Conservation (phyloP, 2,329 filamentous ascomycete species). For the Hypoxylon rubiginosum region DNA sequence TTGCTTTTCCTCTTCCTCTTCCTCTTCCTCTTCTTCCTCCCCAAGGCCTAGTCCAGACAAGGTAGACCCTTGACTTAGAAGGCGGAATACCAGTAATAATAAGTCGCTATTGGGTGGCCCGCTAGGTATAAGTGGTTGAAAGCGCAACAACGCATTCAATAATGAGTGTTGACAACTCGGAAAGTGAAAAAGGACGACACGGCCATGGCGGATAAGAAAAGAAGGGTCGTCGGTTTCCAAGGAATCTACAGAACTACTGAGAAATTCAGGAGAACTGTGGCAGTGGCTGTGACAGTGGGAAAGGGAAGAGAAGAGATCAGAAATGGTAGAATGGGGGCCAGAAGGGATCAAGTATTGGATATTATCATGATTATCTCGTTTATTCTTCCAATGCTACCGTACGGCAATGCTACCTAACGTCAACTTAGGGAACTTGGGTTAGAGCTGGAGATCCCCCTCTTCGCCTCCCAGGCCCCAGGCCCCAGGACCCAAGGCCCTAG, state of each 20-base stretch:
- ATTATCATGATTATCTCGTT: slow-evolving; percentile 41
- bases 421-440: slow-evolving; percentile 17
- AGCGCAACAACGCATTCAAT: slow-evolving; percentile 21
- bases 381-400: slow-evolving; percentile 40
- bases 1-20: slow-evolving; percentile 31
- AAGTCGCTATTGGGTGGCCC: slow-evolving; percentile 5
- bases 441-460: slow-evolving; percentile 33
- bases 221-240: slow-evolving; percentile 13
- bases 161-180: slow-evolving; percentile 27
- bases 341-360: slow-evolving; percentile 32
- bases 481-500: neutral
- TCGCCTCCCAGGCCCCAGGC: slow-evolving; percentile 3
- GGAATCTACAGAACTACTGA: neutral
- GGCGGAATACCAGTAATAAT: slow-evolving; percentile 14
- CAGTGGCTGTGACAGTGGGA: slow-evolving; percentile 11
- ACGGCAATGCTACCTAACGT: slow-evolving; percentile 24
- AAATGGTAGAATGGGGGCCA: slow-evolving; percentile 39
- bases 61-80: slow-evolving; percentile 36
- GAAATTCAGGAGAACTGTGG: slow-evolving; percentile 13
- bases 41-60: slow-evolving; percentile 30
- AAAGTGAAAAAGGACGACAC: slow-evolving; percentile 27
- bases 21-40: slow-evolving; percentile 30
- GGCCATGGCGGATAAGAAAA: slow-evolving; percentile 21
- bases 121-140: slow-evolving; percentile 15
- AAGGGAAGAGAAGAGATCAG: slow-evolving; percentile 30